Evolutionary conservation across 129 eudicot genomes (phyloP), one percentile per base, ranked within the genome.

Genomic region (Flaveria brownii): DNA sequence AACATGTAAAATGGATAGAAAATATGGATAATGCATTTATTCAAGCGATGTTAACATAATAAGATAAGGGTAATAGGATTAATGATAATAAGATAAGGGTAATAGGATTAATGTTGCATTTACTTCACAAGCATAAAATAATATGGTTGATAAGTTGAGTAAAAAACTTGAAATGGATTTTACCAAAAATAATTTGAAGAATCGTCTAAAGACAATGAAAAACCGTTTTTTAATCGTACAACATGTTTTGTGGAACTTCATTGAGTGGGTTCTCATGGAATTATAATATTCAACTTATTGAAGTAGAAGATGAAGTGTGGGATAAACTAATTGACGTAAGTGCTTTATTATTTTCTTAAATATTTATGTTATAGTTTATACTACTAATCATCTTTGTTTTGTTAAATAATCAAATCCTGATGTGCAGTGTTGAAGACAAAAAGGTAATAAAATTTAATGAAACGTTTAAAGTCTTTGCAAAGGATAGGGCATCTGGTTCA

Each of bases 21-120:
- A 12, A 42, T 0, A 70, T 70, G 75, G 62, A 70, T 49, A 23
- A 23, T 22, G 45, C 42, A 25, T 70, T 70, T 15, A 26, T 70
- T 20, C 22, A 45, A 45, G 2, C 50, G 2, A 9, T 45, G 50
- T 0, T 47, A 22, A 23, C 13, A 49, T 6, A 49, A 47, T 1
- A 70, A 25, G 60, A 50, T 25, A 50, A 49, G 23, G 60, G 61
- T 15, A 13, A 49, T 9, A 70, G 43, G 11, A 6, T n/a, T 12
- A 23, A 49, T 49, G 13, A 49, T 6, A 49, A 47, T 1, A 70
- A 25, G 60, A 50, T 25, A 50, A 49, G 23, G 60, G 61, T 15
- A 13, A 49, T 9, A 70, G 43, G 11, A 6, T n/a, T 12, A 23
- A 49, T 49, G 13, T 45, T 1, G 13, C 25, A 18, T 47, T 70